Conservation (phyloP, 1,284 basidiomycete species). For the Caloboletus inedulis region DNA sequence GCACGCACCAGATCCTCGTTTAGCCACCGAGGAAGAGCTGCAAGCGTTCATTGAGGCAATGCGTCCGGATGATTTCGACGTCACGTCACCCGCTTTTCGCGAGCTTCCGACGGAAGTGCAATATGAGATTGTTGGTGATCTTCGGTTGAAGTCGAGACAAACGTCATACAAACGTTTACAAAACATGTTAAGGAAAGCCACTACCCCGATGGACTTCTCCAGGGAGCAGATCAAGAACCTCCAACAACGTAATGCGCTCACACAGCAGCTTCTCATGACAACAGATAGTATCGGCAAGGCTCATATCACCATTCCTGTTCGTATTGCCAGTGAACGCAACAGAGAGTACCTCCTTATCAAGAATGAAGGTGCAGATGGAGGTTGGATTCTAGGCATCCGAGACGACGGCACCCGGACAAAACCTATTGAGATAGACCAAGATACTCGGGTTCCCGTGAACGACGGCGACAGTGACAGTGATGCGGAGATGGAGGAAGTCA, state of each 20-base stretch:
- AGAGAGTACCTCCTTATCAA: constrained; percentile 92
- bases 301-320: constrained; percentile 84
- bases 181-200: constrained; percentile 81
- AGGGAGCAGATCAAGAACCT: constrained; percentile 92
- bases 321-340: constrained; percentile 93
- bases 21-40: constrained; percentile 93
- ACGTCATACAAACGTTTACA: constrained; percentile 90
- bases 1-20: constrained; percentile 74
- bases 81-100: constrained; percentile 84
- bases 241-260: constrained; percentile 86
- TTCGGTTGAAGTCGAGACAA: constrained; percentile 90
- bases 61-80: constrained; percentile 89
- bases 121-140: constrained; percentile 97
- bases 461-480: constrained; percentile 52
- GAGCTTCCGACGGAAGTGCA: constrained; percentile 94
- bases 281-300: constrained; percentile 92
- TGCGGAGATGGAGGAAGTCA: constrained; percentile 74
- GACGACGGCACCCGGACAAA: constrained; percentile 77
- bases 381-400: constrained; percentile 90
- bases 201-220: constrained; percentile 92
- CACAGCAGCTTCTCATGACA: constrained; percentile 92
- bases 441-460: constrained; percentile 33
- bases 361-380: constrained; percentile 81
- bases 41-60: constrained; percentile 90
- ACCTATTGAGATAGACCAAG: constrained; percentile 83